A percentile compares a stretch with the other conserved stretches of the same genome.
phyloP scores from a whole-genome alignment of 2,329 filamentous ascomycete genomes.

The Colletotrichum higginsianum region DNA sequence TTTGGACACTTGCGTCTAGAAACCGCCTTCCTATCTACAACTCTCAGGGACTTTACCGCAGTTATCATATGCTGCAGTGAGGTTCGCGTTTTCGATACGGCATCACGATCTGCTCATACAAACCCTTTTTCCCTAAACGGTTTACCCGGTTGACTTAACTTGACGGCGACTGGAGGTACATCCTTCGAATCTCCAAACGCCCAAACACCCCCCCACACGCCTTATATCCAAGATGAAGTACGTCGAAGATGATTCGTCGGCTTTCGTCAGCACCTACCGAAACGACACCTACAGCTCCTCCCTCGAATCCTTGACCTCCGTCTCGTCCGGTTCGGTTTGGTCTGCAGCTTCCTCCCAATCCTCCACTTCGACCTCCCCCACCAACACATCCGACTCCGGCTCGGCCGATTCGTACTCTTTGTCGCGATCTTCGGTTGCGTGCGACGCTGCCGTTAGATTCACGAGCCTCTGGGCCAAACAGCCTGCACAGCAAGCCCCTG shows the following conservation, averaged over 20 bases:
- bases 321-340: conserved; percentile 83
- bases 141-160: conserved; percentile 52
- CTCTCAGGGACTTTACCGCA: conserved; percentile 56
- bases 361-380: conserved; percentile 78
- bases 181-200: conserved; percentile 41
- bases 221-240: conserved; percentile 69
- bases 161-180: conserved; percentile 53
- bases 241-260: conserved; percentile 67
- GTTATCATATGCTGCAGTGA: conserved; percentile 57
- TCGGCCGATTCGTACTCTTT: conserved; percentile 61
- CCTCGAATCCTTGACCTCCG: conserved; percentile 81
- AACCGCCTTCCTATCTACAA: conserved; percentile 58
- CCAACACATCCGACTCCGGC: conserved; percentile 71
- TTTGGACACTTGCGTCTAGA: conserved; percentile 60
- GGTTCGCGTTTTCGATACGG: conserved; percentile 55
- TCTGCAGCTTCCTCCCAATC: conserved; percentile 80
- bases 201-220: conserved; percentile 5
- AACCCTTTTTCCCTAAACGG: conserved; percentile 44
- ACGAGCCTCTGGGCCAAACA: conserved; percentile 52
- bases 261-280: conserved; percentile 63
- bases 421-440: conserved; percentile 51
- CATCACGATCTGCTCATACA: conserved; percentile 50
- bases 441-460: conserved; percentile 49
- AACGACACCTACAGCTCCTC: conserved; percentile 78
- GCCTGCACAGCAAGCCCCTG: conserved; percentile 44